These are phyloP conservation scores for Exophiala sp. DNA, from an alignment of 2,329 filamentous ascomycete species.

Conservation along the genomic window DNA sequence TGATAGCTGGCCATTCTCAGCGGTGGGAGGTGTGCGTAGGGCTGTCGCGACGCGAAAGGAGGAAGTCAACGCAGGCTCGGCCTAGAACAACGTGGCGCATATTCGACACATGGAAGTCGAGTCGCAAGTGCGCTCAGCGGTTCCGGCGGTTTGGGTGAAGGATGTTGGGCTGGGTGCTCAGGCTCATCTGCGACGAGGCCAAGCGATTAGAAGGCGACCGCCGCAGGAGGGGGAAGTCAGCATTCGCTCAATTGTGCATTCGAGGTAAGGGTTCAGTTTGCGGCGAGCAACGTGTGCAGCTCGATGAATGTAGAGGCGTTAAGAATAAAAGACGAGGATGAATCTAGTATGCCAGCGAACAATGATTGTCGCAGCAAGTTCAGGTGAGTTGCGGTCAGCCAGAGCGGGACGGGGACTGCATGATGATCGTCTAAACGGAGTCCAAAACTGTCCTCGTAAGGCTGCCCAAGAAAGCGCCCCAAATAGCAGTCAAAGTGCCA, in stretches of 20 bases:
- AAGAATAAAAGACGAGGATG: constrained; percentile 1
- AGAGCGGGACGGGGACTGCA: too few relatives aligned
- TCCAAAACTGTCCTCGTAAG: too few relatives aligned
- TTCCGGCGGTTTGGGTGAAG: constrained; percentile 8
- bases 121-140: background rate
- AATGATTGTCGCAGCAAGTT: constrained; percentile 11
- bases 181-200: constrained; percentile 12
- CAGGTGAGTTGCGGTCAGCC: too few relatives aligned
- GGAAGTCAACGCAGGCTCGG: constrained; percentile 20
- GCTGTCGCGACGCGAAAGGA: constrained; percentile 8
- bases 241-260: background rate
- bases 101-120: constrained; percentile 10
- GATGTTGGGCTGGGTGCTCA: constrained; percentile 7
- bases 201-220: constrained; percentile 13
- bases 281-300: background rate
- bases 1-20: constrained; percentile 55
- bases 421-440: too few relatives aligned
- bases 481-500: too few relatives aligned
- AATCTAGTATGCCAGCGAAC: constrained; percentile 5
- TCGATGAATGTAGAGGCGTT: too few relatives aligned
- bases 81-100: constrained; percentile 17
- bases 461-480: too few relatives aligned
- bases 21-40: constrained; percentile 2
- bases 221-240: constrained; percentile 2
- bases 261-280: background rate